Conservation (phyloP, 495 filamentous ascomycete species). For the Copromyces sp. region DNA sequence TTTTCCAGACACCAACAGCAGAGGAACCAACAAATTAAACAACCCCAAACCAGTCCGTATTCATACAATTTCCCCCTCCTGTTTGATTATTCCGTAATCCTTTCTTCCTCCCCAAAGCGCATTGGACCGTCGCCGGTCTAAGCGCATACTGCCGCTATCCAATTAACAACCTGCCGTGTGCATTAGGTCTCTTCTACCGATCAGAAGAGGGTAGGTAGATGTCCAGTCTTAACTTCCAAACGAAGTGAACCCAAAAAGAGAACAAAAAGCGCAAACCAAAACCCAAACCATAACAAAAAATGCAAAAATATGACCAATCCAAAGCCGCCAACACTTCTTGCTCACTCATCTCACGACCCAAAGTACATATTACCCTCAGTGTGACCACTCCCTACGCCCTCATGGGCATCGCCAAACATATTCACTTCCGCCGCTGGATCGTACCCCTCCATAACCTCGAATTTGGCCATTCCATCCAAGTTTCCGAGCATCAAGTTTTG, state of each 20-base stretch:
- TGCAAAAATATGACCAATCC: slow-evolving; percentile 5
- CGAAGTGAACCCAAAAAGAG: not conserved
- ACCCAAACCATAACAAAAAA: not conserved
- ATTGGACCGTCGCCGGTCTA: not conserved
- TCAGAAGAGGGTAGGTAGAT: not conserved
- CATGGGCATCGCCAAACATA: slow-evolving; percentile 23
- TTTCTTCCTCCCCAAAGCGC: not conserved
- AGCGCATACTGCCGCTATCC: not conserved
- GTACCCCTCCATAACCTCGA: slow-evolving; percentile 7
- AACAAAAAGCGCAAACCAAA: not conserved
- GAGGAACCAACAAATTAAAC: not conserved
- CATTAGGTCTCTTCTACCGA: not conserved
- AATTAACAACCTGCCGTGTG: not conserved
- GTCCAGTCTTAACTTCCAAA: slow-evolving; percentile 10
- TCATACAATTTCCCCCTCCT: not conserved
- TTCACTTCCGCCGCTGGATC: slow-evolving; percentile 6
- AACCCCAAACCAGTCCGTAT: not conserved
- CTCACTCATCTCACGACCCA: slow-evolving; percentile 15
- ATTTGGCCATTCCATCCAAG: not conserved
- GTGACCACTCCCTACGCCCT: not conserved
- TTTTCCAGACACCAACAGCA: not conserved
- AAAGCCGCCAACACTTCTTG: not conserved
- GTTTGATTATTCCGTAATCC: not conserved
- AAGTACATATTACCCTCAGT: slow-evolving; percentile 20
- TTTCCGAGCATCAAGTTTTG: slow-evolving; percentile 7